Percentiles rank a stretch among this genome's conserved stretches.
Conservation (phyloP, 768 basidiomycete genomes). For the Mycena floridula region DNA sequence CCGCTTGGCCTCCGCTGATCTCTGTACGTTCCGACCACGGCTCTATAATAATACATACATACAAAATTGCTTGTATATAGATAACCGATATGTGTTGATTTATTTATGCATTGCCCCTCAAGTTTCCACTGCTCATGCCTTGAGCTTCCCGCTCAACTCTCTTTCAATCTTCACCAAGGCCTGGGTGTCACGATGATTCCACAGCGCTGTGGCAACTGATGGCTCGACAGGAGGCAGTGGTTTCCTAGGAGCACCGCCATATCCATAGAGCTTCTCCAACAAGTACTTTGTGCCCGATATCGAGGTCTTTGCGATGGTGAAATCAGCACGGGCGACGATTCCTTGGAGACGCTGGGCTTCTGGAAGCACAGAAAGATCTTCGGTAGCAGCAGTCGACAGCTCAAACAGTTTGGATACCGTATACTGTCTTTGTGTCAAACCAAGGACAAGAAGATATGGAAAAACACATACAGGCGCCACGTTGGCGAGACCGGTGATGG, state of each 20-base stretch:
- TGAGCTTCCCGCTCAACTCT: conserved; percentile 44
- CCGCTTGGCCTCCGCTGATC: too few relatives aligned
- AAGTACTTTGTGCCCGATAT: conserved; percentile 83
- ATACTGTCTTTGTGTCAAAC: conserved; percentile 31
- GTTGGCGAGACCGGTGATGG: conserved; percentile 87
- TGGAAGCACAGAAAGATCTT: conserved; percentile 49
- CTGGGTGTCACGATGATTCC: conserved; percentile 67
- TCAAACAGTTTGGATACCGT: conserved; percentile 56
- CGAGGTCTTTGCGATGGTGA: conserved; percentile 67
- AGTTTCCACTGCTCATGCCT: too few relatives aligned
- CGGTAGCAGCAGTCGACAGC: conserved; percentile 49
- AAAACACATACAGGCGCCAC: conserved; percentile 58
- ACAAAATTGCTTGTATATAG: too few relatives aligned
- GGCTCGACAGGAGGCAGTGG: conserved; percentile 66
- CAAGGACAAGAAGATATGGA: not conserved
- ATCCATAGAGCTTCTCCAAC: conserved; percentile 69
- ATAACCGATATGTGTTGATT: too few relatives aligned
- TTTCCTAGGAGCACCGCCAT: conserved; percentile 73
- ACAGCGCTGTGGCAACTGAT: conserved; percentile 52
- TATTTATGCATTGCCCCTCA: too few relatives aligned
- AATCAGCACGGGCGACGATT: conserved; percentile 76
- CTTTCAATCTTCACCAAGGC: conserved; percentile 63
- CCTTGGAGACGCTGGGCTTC: conserved; percentile 76
- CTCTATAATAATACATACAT: too few relatives aligned
- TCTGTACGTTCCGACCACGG: too few relatives aligned